A percentile compares a stretch with the other conserved stretches of the same genome.
Conservation (phyloP, 345 rosid genomes). For the Eucalyptus curtisii region DNA sequence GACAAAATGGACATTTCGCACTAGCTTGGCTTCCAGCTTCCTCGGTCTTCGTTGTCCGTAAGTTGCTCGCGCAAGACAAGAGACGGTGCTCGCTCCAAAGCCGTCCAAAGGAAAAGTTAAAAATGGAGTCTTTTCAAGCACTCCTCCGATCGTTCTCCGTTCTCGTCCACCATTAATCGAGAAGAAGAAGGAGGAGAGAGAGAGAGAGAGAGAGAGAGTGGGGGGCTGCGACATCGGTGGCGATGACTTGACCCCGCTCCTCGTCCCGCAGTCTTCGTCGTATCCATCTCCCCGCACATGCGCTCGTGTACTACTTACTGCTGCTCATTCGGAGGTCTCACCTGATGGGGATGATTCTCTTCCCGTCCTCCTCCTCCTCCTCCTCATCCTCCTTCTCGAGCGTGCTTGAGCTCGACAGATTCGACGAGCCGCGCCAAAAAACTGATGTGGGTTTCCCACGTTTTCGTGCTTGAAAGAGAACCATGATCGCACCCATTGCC, state of each 20-base stretch:
- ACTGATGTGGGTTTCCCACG: neutral
- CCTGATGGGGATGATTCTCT: no score
- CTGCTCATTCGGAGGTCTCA: neutral
- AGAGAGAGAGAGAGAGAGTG: neutral
- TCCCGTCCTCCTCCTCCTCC: no score
- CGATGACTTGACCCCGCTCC: neutral
- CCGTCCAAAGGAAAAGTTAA: neutral
- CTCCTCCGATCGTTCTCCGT: no score
- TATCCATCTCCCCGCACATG: neutral
- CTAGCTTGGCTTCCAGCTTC: neutral
- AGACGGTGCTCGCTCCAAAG: neutral
- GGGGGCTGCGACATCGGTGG: neutral
- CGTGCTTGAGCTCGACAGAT: neutral
- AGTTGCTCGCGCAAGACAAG: neutral
- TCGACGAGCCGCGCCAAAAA: neutral
- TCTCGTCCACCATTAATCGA: no score
- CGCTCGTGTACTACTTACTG: neutral
- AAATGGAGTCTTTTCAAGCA: no score
- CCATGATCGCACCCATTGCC: neutral
- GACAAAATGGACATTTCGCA: neutral
- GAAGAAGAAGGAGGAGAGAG: no score
- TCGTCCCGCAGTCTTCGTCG: neutral
- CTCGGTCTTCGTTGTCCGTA: rapidly evolving
- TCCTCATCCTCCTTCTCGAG: neutral
- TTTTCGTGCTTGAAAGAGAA: neutral